Evolutionary conservation across 2,329 filamentous ascomycete species (phyloP), one percentile per base, ranked within the genome.

Genomic region (Samsoniella hepiali): DNA sequence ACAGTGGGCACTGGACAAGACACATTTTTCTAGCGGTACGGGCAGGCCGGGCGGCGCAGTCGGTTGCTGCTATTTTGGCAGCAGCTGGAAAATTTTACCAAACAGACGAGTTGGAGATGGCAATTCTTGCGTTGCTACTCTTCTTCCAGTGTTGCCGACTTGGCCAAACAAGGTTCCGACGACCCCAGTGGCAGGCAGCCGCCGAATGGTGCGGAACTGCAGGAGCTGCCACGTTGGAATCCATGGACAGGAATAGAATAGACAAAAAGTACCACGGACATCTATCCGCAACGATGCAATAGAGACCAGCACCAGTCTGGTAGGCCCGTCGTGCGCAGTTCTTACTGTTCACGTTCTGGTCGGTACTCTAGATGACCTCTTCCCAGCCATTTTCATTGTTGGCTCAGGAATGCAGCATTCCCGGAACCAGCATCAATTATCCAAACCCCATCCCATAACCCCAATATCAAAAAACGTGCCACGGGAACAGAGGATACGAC

Each of bases 41-140:
- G 58, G 34, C 34, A 51, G 29, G 8, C 58, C 58, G 58, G 38
- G 58, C 17, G 47, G 34, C 47, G 13, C 44, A 42, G 47, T 53
- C 15, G 11, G n/a, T 58, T 27, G 45, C 32, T 58, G 40, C 31
- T 47, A 29, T 58, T 34, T 57, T 56, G 45, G 11, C 45, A 4
- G 45, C 38, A 40, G 13, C 10, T 40, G 27, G 11, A 31, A 49
- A 49, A 29, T 31, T 29, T 27, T 2, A 31, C 22, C 22, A 22
- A 22, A 22, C 22, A 22, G 22, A 22, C 45, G 9, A 13, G 27
- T 49, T 27, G 22, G 29, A 31, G 27, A 8, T 29, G 13, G 13
- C 27, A 13, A 31, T 15, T 11, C 45, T 7, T 15, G 22, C 22
- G 22, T 49, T 9, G 5, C 9, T 29, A 1, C 29, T 8, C 5